Conservation (phyloP, 495 filamentous ascomycete genomes). For the Daldinia grandis region DNA sequence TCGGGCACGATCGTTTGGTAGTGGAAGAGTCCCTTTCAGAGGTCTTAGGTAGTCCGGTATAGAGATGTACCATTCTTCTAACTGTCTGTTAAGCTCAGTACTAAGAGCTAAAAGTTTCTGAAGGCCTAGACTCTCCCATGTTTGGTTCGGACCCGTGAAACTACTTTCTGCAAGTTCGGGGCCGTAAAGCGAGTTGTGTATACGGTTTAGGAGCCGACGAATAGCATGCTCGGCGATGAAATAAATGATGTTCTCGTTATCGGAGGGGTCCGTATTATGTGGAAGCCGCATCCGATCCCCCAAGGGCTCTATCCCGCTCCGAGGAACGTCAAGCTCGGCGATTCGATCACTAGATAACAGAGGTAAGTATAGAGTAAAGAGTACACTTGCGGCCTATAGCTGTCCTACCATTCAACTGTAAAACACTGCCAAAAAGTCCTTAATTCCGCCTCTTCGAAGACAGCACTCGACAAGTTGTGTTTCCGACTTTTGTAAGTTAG, state of each 20-base stretch:
- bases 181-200: conserved; percentile 50
- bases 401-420: conserved; percentile 48
- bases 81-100: conserved; percentile 48
- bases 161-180: conserved; percentile 40
- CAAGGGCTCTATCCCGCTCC: conserved; percentile 49
- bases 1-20: conserved; percentile 43
- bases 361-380: conserved; percentile 2
- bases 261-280: conserved; percentile 45
- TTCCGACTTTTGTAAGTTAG: conserved; percentile 37
- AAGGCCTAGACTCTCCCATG: conserved; percentile 43
- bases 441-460: conserved; percentile 44
- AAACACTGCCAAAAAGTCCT: conserved; percentile 51
- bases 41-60: conserved; percentile 49
- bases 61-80: conserved; percentile 51
- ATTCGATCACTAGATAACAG: conserved; percentile 41
- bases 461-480: conserved; percentile 31
- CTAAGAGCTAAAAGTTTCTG: conserved; percentile 46
- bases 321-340: conserved; percentile 47
- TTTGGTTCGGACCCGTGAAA: conserved; percentile 34
- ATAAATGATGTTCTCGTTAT: conserved; percentile 47
- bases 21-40: conserved; percentile 35
- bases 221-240: conserved; percentile 51
- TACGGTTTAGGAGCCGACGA: conserved; percentile 49
- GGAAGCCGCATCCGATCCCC: conserved; percentile 47
- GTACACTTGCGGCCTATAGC: background rate